Evolutionary conservation across 108 stramenopile species (phyloP).

Genomic region (Aurantiochytrium sp.): DNA sequence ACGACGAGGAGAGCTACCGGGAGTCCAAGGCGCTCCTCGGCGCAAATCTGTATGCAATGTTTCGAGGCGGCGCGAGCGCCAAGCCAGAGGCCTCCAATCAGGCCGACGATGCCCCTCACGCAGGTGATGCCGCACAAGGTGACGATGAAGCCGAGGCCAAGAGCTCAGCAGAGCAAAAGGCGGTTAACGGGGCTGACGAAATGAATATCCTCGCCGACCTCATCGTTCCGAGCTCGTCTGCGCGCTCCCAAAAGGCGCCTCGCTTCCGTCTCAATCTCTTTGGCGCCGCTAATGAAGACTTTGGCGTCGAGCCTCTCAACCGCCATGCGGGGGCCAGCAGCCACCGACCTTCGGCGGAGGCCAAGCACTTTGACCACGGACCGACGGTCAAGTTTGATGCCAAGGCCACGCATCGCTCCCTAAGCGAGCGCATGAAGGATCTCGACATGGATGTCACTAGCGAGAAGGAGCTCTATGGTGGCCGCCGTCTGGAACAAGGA

Average conservation of each 20-base stretch:
- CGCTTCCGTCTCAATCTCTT: constrained; percentile 2
- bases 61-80: not conserved
- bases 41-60: not conserved
- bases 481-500: not conserved
- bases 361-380: not conserved
- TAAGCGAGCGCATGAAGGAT: not conserved
- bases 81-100: not conserved
- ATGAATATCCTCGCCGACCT: constrained; percentile 6
- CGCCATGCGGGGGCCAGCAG: too few relatives aligned
- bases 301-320: not conserved
- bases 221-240: not conserved
- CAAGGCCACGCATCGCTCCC: not conserved
- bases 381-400: not conserved
- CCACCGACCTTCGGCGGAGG: not conserved
- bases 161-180: not conserved
- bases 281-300: not conserved
- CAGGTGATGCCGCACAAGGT: not conserved
- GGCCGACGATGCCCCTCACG: not conserved
- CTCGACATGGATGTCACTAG: not conserved
- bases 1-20: not conserved
- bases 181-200: not conserved
- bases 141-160: not conserved
- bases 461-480: not conserved
- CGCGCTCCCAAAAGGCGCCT: not conserved
- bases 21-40: not conserved